Conservation (phyloP, 768 basidiomycete species). For the Agrocybe praecox region DNA sequence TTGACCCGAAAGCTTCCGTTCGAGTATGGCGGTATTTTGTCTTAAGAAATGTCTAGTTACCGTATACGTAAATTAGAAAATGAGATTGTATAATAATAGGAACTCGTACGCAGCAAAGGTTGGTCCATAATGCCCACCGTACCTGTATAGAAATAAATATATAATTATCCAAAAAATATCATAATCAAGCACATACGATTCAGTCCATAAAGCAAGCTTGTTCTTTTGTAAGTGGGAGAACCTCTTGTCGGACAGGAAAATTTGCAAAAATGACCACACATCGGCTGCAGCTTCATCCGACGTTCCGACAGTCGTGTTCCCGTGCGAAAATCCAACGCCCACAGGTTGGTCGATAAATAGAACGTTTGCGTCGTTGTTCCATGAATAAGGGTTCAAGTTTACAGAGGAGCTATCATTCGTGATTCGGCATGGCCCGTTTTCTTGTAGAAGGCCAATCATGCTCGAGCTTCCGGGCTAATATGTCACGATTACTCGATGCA, state of each 20-base stretch:
- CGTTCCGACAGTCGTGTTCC: conserved; percentile 48
- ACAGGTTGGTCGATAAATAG: conserved; percentile 69
- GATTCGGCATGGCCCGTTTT: conserved; percentile 74
- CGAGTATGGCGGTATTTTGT: conserved; percentile 58
- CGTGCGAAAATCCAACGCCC: conserved; percentile 67
- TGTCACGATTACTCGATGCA: not conserved
- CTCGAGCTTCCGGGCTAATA: conserved; percentile 55
- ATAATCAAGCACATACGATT: no score
- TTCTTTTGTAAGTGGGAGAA: conserved; percentile 48
- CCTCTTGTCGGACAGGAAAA: conserved; percentile 57
- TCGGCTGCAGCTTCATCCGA: conserved; percentile 57
- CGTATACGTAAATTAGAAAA: no score
- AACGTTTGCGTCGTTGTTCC: conserved; percentile 59
- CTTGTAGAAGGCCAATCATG: conserved; percentile 74
- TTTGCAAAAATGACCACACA: conserved; percentile 65
- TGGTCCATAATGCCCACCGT: conserved; percentile 74
- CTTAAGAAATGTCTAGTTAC: conserved; percentile 55
- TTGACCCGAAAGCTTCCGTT: conserved; percentile 44
- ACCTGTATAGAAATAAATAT: conserved; percentile 34
- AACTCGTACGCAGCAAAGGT: conserved; percentile 54
- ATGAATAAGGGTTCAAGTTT: conserved; percentile 53
- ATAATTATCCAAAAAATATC: no score
- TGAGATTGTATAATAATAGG: not conserved
- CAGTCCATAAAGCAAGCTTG: conserved; percentile 64
- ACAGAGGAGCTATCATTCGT: conserved; percentile 53